phyloP scores from a whole-genome alignment of 2,329 filamentous ascomycete species.

The Pseudogymnoascus sp. region DNA sequence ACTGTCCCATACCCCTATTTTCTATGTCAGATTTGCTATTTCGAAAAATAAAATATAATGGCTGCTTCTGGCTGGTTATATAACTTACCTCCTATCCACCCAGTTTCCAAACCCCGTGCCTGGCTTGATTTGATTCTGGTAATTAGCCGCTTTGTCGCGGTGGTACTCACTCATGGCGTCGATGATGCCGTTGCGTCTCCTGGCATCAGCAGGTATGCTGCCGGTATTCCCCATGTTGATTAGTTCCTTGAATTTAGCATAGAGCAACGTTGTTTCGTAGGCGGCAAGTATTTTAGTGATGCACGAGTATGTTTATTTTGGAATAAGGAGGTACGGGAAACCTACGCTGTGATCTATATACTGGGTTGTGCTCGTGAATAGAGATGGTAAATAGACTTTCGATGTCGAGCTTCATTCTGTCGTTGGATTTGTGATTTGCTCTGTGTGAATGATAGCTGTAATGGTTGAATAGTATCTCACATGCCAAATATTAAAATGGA shows the following conservation, averaged over 20 bases:
- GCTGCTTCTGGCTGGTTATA: too few relatives aligned
- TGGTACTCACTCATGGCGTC: background rate
- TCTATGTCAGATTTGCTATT: background rate
- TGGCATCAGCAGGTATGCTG: background rate
- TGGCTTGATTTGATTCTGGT: background rate
- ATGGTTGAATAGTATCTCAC: background rate
- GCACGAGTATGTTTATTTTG: background rate
- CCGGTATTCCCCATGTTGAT: background rate
- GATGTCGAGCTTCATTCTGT: background rate
- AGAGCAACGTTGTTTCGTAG: background rate
- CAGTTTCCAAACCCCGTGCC: background rate
- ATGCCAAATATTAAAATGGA: background rate
- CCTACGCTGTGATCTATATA: background rate
- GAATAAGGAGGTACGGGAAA: background rate
- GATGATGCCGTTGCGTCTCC: background rate
- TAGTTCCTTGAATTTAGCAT: background rate
- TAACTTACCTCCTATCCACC: background rate
- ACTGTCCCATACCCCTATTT: background rate
- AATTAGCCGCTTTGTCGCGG: background rate
- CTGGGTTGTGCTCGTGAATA: background rate
- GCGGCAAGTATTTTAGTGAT: background rate
- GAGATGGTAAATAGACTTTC: background rate
- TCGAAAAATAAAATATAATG: background rate
- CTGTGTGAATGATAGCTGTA: background rate
- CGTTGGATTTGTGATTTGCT: background rate